Evolutionary conservation across 371 early-diverging fungal genomes (phyloP).

Genomic region (Blakeslea trispora): DNA sequence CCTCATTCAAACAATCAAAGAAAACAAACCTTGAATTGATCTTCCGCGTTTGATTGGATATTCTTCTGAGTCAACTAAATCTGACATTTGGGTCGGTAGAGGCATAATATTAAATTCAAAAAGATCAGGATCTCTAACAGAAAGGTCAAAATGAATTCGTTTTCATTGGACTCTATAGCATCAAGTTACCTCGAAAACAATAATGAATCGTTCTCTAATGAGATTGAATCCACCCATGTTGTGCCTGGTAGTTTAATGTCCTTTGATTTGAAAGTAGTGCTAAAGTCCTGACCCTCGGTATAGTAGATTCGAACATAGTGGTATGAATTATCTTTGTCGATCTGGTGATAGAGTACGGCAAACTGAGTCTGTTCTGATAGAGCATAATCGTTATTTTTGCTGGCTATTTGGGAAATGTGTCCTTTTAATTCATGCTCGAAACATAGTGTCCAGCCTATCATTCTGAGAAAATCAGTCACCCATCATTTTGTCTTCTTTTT

Average conservation of each 20-base stretch:
- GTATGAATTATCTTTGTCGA: slow-evolving; percentile 34
- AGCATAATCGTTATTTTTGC: not conserved
- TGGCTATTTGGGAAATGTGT: slow-evolving; percentile 31
- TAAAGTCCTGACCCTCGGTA: slow-evolving; percentile 4
- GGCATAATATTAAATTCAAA: slow-evolving; percentile 37
- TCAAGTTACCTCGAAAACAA: slow-evolving; percentile 48
- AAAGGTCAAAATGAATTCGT: too few relatives aligned
- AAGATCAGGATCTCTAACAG: slow-evolving; percentile 47
- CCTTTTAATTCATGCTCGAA: slow-evolving; percentile 38
- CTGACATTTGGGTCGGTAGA: slow-evolving; percentile 32
- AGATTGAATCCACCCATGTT: slow-evolving; percentile 39
- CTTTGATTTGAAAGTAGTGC: slow-evolving; percentile 34
- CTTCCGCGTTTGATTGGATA: slow-evolving; percentile 25
- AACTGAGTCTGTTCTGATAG: slow-evolving; percentile 19
- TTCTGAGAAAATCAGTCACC: too few relatives aligned
- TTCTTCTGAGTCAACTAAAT: slow-evolving; percentile 16
- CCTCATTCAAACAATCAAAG: not conserved
- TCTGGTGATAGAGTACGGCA: slow-evolving; percentile 38
- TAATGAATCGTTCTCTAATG: slow-evolving; percentile 33
- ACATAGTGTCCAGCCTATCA: slow-evolving; percentile 29
- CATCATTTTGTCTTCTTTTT: too few relatives aligned
- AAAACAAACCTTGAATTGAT: slow-evolving; percentile 26
- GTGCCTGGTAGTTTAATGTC: slow-evolving; percentile 43
- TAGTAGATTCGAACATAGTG: slow-evolving; percentile 43
- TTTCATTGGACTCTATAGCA: too few relatives aligned